These are phyloP conservation scores for Thozetella sp. DNA, from an alignment of 495 filamentous ascomycete species.

Conservation along the genomic window DNA sequence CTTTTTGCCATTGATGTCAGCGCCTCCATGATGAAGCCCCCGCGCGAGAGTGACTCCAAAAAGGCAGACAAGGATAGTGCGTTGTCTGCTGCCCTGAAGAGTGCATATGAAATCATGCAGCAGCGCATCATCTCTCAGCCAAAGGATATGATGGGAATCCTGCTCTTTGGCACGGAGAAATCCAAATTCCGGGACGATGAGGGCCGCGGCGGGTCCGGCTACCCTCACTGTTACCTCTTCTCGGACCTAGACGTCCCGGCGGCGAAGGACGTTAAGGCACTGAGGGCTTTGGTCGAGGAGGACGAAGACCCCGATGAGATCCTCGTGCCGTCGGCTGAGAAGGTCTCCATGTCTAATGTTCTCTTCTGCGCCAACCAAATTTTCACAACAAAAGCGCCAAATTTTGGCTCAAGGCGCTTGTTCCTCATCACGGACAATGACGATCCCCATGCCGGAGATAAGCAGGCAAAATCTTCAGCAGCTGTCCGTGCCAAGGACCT, in stretches of 20 bases:
- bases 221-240: conserved; percentile 92
- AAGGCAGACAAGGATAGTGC: conserved; percentile 74
- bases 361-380: conserved; percentile 96
- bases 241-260: conserved; percentile 86
- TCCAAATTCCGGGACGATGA: conserved; percentile 79
- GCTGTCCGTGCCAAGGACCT: conserved; percentile 90
- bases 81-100: conserved; percentile 83
- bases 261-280: conserved; percentile 79
- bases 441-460: conserved; percentile 76
- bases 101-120: conserved; percentile 93
- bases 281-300: conserved; percentile 73
- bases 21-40: conserved; percentile 79
- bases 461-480: conserved; percentile 69
- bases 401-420: conserved; percentile 87
- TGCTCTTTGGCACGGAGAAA: conserved; percentile 90
- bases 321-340: conserved; percentile 68
- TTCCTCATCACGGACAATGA: conserved; percentile 98
- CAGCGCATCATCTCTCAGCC: conserved; percentile 97
- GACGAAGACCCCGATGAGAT: conserved; percentile 70
- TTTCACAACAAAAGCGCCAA: conserved; percentile 92
- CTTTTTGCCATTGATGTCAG: conserved; percentile 96
- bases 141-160: conserved; percentile 94
- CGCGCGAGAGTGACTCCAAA: conserved; percentile 64
- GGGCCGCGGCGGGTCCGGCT: conserved; percentile 61
- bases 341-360: conserved; percentile 83